phyloP scores from a whole-genome alignment of 179 eudicot genomes.

The Spinacia oleracea region DNA sequence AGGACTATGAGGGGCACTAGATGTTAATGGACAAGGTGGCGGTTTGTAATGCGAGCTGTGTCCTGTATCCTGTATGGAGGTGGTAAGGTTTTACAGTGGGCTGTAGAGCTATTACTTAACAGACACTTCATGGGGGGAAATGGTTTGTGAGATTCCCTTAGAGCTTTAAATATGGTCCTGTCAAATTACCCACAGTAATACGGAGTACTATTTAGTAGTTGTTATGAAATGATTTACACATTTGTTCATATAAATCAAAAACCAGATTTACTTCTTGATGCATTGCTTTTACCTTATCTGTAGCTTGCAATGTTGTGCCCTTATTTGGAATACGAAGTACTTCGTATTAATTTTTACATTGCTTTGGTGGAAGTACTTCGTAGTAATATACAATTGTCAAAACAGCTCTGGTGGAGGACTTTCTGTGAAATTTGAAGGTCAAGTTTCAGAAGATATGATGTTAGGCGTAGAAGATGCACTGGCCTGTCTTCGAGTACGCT shows the following conservation, averaged over 20 bases:
- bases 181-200: not conserved
- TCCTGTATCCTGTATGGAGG: not conserved
- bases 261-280: not conserved
- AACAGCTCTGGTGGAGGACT: constrained; percentile 45
- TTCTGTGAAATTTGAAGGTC: constrained; percentile 34
- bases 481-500: constrained; percentile 50
- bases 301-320: not conserved
- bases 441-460: constrained; percentile 33
- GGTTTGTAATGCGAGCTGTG: not conserved
- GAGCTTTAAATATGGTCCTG: not conserved
- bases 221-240: not conserved
- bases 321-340: not conserved
- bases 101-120: not conserved
- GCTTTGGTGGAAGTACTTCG: not conserved
- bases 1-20: no score
- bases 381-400: constrained; percentile 8
- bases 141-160: not conserved
- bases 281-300: not conserved
- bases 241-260: not conserved
- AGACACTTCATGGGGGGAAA: not conserved
- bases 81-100: not conserved
- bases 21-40: not conserved
- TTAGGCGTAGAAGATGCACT: constrained; percentile 40
- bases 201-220: not conserved
- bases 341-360: not conserved